These are phyloP conservation scores for Aspergillus kassunensis DNA, from an alignment of 495 filamentous ascomycete species.

Conservation along the genomic window DNA sequence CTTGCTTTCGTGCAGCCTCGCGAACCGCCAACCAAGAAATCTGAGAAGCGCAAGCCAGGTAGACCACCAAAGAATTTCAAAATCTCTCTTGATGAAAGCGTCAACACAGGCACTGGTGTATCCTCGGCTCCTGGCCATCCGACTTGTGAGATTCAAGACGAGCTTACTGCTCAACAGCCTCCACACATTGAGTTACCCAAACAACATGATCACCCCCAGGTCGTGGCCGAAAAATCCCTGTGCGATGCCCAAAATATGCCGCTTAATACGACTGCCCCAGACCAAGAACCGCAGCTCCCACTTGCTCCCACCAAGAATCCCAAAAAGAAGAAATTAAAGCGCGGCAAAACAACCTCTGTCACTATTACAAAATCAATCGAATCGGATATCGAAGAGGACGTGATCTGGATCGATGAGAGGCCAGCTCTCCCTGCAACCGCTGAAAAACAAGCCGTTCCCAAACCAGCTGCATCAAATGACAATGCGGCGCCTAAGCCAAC, in stretches of 20 bases:
- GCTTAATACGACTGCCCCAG: background rate
- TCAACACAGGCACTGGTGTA: background rate
- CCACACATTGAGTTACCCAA: background rate
- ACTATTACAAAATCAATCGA: constrained; percentile 24
- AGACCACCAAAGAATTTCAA: constrained; percentile 20
- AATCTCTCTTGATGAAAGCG: background rate
- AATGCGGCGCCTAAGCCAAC: constrained; percentile 6
- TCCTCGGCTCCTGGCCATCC: background rate
- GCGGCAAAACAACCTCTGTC: constrained; percentile 35
- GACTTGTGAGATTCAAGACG: background rate
- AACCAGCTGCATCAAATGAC: background rate
- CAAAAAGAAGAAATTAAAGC: constrained; percentile 39
- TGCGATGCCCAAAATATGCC: background rate
- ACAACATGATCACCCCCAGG: background rate
- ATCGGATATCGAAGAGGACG: constrained; percentile 31
- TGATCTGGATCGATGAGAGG: constrained; percentile 38
- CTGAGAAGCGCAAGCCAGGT: constrained; percentile 24
- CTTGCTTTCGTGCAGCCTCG: constrained; percentile 15
- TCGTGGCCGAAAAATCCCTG: background rate
- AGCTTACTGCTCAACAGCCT: background rate
- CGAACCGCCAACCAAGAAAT: background rate
- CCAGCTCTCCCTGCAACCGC: constrained; percentile 6
- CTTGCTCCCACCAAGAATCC: constrained; percentile 17
- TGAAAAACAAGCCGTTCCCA: background rate
- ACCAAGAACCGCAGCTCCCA: background rate